These are phyloP conservation scores for Penicillium occitanis DNA, from an alignment of 2,329 filamentous ascomycete genomes.

Conservation along the genomic window DNA sequence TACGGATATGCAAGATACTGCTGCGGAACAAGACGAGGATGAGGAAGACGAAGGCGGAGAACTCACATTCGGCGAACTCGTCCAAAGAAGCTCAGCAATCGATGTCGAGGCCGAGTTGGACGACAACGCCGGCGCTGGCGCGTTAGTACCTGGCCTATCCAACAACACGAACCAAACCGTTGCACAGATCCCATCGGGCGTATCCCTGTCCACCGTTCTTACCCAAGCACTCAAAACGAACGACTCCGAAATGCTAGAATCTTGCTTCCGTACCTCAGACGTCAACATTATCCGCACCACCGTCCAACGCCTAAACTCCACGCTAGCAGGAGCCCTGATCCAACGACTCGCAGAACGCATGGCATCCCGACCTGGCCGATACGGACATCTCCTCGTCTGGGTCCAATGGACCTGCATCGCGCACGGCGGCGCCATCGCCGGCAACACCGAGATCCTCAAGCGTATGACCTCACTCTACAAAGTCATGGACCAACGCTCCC, in stretches of 20 bases:
- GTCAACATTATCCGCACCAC: slow-evolving; percentile 77
- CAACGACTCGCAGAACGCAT: slow-evolving; percentile 83
- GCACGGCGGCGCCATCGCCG: slow-evolving; percentile 86
- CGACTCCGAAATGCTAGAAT: slow-evolving; percentile 84
- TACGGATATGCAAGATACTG: slow-evolving; percentile 44
- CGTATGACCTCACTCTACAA: slow-evolving; percentile 76
- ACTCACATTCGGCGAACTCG: slow-evolving; percentile 83
- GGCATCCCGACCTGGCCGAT: slow-evolving; percentile 81
- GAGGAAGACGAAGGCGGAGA: slow-evolving; percentile 49
- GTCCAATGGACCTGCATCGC: slow-evolving; percentile 92
- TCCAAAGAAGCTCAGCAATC: slow-evolving; percentile 69
- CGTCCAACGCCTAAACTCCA: slow-evolving; percentile 84
- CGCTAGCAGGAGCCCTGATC: slow-evolving; percentile 74
- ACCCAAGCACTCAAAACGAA: slow-evolving; percentile 91
- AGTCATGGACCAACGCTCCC: slow-evolving; percentile 82
- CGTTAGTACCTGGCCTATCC: slow-evolving; percentile 42
- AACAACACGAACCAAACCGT: slow-evolving; percentile 42
- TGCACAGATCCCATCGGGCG: slow-evolving; percentile 63
- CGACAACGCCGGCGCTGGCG: slow-evolving; percentile 43
- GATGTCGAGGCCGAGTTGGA: slow-evolving; percentile 63
- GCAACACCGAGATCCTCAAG: slow-evolving; percentile 77
- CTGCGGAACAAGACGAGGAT: slow-evolving; percentile 30
- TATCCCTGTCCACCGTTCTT: slow-evolving; percentile 88
- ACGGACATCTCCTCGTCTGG: slow-evolving; percentile 89
- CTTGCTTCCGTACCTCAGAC: slow-evolving; percentile 81